Conservation (phyloP, 768 basidiomycete genomes). For the Russula sp. region DNA sequence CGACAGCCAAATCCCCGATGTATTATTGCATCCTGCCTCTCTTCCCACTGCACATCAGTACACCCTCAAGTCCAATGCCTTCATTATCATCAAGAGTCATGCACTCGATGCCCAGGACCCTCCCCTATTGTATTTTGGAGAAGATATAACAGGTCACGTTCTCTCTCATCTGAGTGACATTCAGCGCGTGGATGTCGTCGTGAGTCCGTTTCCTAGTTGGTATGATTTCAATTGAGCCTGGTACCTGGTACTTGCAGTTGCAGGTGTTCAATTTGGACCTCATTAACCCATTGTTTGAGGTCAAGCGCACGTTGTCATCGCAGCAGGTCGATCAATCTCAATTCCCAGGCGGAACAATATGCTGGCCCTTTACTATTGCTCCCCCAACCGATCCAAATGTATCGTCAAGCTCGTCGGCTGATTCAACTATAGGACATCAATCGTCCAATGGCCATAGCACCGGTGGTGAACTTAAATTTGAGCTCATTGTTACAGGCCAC, state of each 20-base stretch:
- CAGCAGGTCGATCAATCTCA: slow-evolving; percentile 10
- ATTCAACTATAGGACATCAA: not conserved
- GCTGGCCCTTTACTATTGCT: slow-evolving; percentile 20
- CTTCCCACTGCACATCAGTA: not conserved
- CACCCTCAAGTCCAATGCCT: slow-evolving; percentile 16
- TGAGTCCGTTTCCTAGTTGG: not conserved
- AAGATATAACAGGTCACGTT: slow-evolving; percentile 19
- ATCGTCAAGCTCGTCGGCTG: not conserved
- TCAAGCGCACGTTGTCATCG: slow-evolving; percentile 1
- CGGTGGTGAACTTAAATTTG: not conserved
- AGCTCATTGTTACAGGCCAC: slow-evolving; percentile 18
- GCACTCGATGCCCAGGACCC: slow-evolving; percentile 1
- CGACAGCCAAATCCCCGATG: not conserved
- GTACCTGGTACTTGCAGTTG: slow-evolving; percentile 1
- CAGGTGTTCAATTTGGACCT: slow-evolving; percentile 16
- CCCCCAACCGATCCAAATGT: not conserved
- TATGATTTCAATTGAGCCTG: not conserved
- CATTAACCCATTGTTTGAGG: not conserved
- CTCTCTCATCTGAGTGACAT: slow-evolving; percentile 6
- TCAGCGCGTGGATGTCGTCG: slow-evolving; percentile 21
- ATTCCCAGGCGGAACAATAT: not conserved
- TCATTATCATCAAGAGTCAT: slow-evolving; percentile 15
- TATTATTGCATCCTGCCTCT: no score
- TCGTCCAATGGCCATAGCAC: not conserved
- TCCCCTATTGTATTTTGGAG: slow-evolving; percentile 19